These are phyloP conservation scores for Neospermospora avenae DNA, from an alignment of 2,329 filamentous ascomycete species.

Conservation along the genomic window DNA sequence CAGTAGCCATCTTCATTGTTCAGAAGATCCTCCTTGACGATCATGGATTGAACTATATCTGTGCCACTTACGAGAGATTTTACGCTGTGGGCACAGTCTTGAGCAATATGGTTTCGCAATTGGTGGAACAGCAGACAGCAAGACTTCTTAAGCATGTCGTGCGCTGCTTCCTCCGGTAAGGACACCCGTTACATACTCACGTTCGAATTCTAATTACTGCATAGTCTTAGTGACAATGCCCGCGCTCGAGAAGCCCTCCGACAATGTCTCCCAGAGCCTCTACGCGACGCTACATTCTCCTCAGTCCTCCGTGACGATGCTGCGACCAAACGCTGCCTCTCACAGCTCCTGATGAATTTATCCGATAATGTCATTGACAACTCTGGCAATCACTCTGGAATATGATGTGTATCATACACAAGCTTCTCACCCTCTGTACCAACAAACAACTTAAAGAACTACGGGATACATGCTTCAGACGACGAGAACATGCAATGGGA, in stretches of 20 bases:
- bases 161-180: slow-evolving; percentile 88
- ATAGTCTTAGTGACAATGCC: slow-evolving; percentile 89
- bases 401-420: slow-evolving; percentile 25
- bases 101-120: slow-evolving; percentile 97
- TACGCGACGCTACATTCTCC: slow-evolving; percentile 96
- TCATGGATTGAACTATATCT: slow-evolving; percentile 95
- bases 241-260: slow-evolving; percentile 90
- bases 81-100: slow-evolving; percentile 96
- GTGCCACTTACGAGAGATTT: slow-evolving; percentile 96
- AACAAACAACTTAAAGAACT: slow-evolving; percentile 17
- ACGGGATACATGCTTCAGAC: slow-evolving; percentile 1
- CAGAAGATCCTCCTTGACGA: slow-evolving; percentile 98
- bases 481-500: not conserved
- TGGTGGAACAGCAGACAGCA: slow-evolving; percentile 96
- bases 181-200: slow-evolving; percentile 16
- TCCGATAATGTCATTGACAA: slow-evolving; percentile 73
- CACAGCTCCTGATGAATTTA: slow-evolving; percentile 94
- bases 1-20: slow-evolving; percentile 98
- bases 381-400: slow-evolving; percentile 33
- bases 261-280: slow-evolving; percentile 95
- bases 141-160: slow-evolving; percentile 96
- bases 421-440: slow-evolving; percentile 28
- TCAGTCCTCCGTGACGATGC: slow-evolving; percentile 95
- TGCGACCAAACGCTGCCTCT: slow-evolving; percentile 93
- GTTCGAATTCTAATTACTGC: slow-evolving; percentile 9